These are phyloP conservation scores for Fusarium fracticaudum DNA, from an alignment of 2,329 filamentous ascomycete genomes.

Conservation along the genomic window DNA sequence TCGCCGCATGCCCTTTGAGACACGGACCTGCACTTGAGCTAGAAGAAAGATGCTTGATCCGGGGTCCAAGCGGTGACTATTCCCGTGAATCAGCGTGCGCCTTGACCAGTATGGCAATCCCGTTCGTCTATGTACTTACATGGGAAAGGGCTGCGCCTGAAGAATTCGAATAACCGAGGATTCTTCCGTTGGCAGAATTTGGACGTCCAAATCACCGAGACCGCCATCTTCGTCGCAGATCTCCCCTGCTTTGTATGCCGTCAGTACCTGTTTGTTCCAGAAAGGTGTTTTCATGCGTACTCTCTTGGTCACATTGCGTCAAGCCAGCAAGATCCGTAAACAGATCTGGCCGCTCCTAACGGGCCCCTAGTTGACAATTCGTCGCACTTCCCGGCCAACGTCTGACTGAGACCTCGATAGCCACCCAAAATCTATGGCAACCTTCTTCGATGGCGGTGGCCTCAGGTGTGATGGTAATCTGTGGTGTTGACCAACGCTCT, in stretches of 20 bases:
- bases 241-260: slow-evolving; percentile 39
- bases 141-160: slow-evolving; percentile 54
- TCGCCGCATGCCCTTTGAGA: slow-evolving; percentile 4
- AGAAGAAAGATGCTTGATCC: slow-evolving; percentile 60
- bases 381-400: slow-evolving; percentile 7
- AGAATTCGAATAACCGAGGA: slow-evolving; percentile 58
- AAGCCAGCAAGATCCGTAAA: background rate
- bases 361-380: background rate
- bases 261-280: slow-evolving; percentile 9
- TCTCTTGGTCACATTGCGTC: slow-evolving; percentile 27
- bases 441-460: slow-evolving; percentile 47
- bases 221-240: slow-evolving; percentile 55
- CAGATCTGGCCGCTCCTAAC: slow-evolving; percentile 1
- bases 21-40: slow-evolving; percentile 55
- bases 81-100: slow-evolving; percentile 22
- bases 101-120: background rate
- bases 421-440: slow-evolving; percentile 56
- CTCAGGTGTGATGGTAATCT: slow-evolving; percentile 56
- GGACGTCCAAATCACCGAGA: slow-evolving; percentile 59
- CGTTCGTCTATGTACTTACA: slow-evolving; percentile 46
- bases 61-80: slow-evolving; percentile 53
- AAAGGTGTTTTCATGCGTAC: slow-evolving; percentile 22
- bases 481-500: slow-evolving; percentile 51
- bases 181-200: slow-evolving; percentile 54
- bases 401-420: slow-evolving; percentile 58